phyloP scores from a whole-genome alignment of 2,329 filamentous ascomycete genomes.

The Myriosclerotinia curreyana region DNA sequence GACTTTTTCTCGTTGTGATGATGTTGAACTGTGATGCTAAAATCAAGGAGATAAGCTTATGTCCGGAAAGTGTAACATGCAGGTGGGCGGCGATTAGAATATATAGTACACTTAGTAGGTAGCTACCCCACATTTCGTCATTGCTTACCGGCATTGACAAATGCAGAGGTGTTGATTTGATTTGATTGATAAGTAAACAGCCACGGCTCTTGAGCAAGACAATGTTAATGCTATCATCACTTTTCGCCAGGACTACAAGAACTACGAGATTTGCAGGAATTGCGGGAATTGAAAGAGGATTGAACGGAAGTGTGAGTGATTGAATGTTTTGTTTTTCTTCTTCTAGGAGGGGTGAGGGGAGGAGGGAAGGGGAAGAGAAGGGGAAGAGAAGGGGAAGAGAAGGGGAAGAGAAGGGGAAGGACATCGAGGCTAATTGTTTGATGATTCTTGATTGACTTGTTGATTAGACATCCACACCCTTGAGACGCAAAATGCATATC shows the following conservation, averaged over 20 bases:
- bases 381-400: not conserved
- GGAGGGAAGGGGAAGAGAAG: not conserved
- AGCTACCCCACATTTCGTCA: constrained; percentile 13
- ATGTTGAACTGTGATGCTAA: not conserved
- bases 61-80: too few species aligned
- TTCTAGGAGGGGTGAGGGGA: too few species aligned
- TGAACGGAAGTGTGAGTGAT: too few species aligned
- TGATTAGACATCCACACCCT: not conserved
- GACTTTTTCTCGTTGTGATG: not conserved
- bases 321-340: too few species aligned
- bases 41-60: too few species aligned
- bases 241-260: not conserved
- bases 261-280: too few species aligned
- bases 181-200: not conserved
- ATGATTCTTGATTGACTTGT: not conserved
- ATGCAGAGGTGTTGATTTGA: not conserved
- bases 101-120: too few species aligned
- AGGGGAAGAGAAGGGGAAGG: too few species aligned
- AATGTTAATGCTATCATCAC: not conserved
- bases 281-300: not conserved
- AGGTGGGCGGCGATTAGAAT: too few species aligned
- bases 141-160: not conserved
- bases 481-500: constrained; percentile 65
- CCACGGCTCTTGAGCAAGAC: too few species aligned
- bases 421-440: too few species aligned